Evolutionary conservation across 75 land plant genomes (phyloP), one percentile per base, ranked within the genome.

Genomic region (Selaginella tamariscina): DNA sequence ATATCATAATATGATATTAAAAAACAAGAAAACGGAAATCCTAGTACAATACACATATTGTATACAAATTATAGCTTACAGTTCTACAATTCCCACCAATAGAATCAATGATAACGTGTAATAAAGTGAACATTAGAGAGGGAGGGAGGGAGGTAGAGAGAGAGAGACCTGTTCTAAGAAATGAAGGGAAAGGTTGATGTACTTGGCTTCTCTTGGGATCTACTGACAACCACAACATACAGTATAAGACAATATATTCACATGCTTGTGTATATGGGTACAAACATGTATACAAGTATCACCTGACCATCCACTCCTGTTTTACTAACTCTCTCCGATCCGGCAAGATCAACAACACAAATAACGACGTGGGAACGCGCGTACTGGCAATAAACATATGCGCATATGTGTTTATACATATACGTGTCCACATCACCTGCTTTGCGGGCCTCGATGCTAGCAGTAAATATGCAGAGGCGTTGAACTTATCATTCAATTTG

Each of bases 381-480:
- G n/a, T n/a, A n/a, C n/a, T n/a, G n/a, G n/a, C n/a, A n/a, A n/a
- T n/a, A n/a, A n/a, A n/a, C n/a, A n/a, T n/a, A n/a, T n/a, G n/a
- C n/a, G n/a, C n/a, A n/a, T n/a, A n/a, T n/a, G n/a, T n/a, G n/a
- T n/a, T n/a, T n/a, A n/a, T n/a, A n/a, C n/a, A n/a, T n/a, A n/a
- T n/a, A n/a, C n/a, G n/a, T n/a, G n/a, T n/a, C n/a, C n/a, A n/a
- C n/a, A n/a, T n/a, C n/a, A n/a, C n/a, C n/a, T n/a, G n/a, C n/a
- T n/a, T n/a, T n/a, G n/a, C n/a, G n/a, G n/a, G n/a, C n/a, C n/a
- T n/a, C n/a, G n/a, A n/a, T n/a, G n/a, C n/a, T n/a, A n/a, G n/a
- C n/a, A n/a, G 73, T 1, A 73, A 75, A 75, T 65, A 62, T 75
- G 70, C 77, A 75, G 64, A n/a, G 77, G 77, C 31, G 77, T 75